A percentile compares a stretch with the other conserved stretches of the same genome.
phyloP scores from a whole-genome alignment of 2,329 filamentous ascomycete genomes.

The Metarhizium guizhouense region DNA sequence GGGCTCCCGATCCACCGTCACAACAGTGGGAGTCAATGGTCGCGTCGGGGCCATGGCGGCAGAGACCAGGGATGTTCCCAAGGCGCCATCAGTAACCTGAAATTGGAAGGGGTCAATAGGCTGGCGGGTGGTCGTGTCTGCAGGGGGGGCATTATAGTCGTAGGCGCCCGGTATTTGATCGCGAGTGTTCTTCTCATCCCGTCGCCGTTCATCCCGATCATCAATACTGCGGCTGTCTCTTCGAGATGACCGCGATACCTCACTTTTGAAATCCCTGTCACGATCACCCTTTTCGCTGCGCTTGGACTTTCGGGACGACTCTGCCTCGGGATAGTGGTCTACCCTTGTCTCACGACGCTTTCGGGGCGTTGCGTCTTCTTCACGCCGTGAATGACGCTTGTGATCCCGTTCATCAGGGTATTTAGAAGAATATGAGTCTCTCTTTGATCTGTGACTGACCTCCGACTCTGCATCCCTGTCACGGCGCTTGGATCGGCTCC shows the following conservation, averaged over 20 bases:
- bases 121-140: conserved; percentile 10
- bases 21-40: conserved; percentile 39
- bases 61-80: not conserved
- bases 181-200: conserved; percentile 19
- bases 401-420: conserved; percentile 19
- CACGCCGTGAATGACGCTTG: conserved; percentile 21
- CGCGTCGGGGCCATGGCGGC: conserved; percentile 14
- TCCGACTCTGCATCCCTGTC: conserved; percentile 13
- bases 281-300: conserved; percentile 17
- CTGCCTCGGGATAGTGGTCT: conserved; percentile 15
- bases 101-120: conserved; percentile 49
- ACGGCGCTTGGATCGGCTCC: conserved; percentile 13
- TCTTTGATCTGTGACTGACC: conserved; percentile 17
- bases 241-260: conserved; percentile 14
- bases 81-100: conserved; percentile 42
- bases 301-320: conserved; percentile 10
- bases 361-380: conserved; percentile 21
- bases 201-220: conserved; percentile 18
- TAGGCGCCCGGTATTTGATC: conserved; percentile 11
- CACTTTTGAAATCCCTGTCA: conserved; percentile 19
- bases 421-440: conserved; percentile 20
- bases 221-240: conserved; percentile 16
- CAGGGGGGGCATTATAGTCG: not conserved
- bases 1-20: conserved; percentile 46
- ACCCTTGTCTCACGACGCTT: conserved; percentile 19